phyloP scores from a whole-genome alignment of 179 eudicot genomes.

The Beta macrorhiza region DNA sequence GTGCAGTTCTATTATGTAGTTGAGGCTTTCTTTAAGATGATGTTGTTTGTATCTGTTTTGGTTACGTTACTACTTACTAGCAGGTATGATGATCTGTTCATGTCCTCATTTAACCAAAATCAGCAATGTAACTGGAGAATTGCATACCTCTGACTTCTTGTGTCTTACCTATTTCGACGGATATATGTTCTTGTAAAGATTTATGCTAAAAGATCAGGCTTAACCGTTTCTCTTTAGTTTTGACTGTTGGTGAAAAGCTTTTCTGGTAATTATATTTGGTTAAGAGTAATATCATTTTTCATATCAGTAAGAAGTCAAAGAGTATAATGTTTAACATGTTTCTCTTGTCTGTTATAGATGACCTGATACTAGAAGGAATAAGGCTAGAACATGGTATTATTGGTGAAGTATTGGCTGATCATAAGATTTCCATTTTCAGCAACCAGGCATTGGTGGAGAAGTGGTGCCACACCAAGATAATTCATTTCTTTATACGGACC shows the following conservation, averaged over 20 bases:
- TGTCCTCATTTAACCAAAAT: not conserved
- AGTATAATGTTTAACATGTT: too few species aligned
- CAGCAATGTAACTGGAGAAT: not conserved
- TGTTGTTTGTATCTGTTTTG: not conserved
- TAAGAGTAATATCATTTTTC: not conserved
- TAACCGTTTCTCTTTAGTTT: not conserved
- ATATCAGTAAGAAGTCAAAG: not conserved
- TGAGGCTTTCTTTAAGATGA: not conserved
- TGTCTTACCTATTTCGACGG: not conserved
- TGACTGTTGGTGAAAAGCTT: not conserved
- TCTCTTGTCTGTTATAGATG: not conserved
- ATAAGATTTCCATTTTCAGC: constrained; percentile 45
- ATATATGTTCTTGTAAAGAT: not conserved
- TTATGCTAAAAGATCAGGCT: not conserved
- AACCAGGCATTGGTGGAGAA: constrained; percentile 99
- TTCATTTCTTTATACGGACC: constrained; percentile 86
- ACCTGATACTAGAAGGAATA: not conserved
- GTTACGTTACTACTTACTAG: not conserved
- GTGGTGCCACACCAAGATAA: constrained; percentile 99
- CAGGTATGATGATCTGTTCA: not conserved
- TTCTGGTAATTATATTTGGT: not conserved
- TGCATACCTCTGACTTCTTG: not conserved
- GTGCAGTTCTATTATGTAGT: not conserved
- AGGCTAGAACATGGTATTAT: not conserved
- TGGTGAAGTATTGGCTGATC: constrained; percentile 7